Base-by-base conservation (phyloP, 345 rosid species). In the Melaleuca quinquenervia region DNA sequence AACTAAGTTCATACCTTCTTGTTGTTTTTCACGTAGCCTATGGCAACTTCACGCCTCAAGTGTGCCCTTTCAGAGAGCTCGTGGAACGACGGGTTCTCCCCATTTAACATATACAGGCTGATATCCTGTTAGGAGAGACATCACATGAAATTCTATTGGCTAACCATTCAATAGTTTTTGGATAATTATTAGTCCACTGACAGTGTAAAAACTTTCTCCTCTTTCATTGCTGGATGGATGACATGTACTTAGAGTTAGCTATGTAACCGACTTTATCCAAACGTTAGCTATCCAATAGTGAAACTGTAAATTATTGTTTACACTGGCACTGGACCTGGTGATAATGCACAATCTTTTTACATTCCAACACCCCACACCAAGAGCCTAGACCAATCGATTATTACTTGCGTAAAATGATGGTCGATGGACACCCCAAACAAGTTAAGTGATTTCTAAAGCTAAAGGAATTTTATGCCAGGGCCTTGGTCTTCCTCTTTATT, bases 41-140 rank as follows among this genome's bases (percentile, higher is more conserved):
- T 94, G 24, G 96, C 98, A 6, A 96, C 98, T 90, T 97, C 99
- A 86, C 90, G 87, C 84, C 98, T 93, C 89, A 94, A 86, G 87
- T 85, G 84, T 50, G 98, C 98, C 87, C 98, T 91, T 90, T 97
- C 99, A 14, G 95, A 41, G 52, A 96, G 95, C 91, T 97, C 98
- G 0, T 85, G 48, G 90, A 97, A 97, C 5, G 98, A 96, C 50
- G 96, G 98, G 75, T 87, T 93, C 92, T 97, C 99, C 22, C 96
- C 98, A 45, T 94, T 89, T 86, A 90, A 92, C 96, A 95, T 95
- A 92, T 96, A 97, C 44, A 95, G 95, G 84, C 89, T 76, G 75
- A 95, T 88, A 90, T 94, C 98, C 99, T 97, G 91, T 58, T 86
- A 82, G 74, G 21, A 84, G 76, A 82, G 3, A 0, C 13, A 20